Base-by-base conservation (phyloP, 257 asterid species). In the Cordia subcordata region DNA sequence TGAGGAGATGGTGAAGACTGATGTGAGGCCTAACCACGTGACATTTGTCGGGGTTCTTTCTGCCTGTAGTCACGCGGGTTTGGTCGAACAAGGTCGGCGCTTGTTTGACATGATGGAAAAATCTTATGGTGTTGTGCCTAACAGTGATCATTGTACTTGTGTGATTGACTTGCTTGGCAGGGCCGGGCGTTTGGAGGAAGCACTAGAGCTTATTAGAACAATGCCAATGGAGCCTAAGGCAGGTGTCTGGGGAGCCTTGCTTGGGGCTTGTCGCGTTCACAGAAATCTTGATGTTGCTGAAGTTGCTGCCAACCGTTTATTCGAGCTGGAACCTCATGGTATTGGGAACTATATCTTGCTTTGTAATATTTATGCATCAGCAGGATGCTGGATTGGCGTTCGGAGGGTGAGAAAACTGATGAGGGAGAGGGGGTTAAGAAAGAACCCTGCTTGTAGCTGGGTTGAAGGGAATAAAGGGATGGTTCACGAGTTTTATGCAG, bases 181-280 rank as follows among this genome's bases (percentile, higher is more conserved):
- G 80, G 73, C 81, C 0, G 96, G 98, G 10, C 59, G 57, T 52
- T 71, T 85, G 46, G 73, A 85, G 19, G 85, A 85, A 61, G 95
- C 95, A 4, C 71, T 82, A 0, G 35, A 69, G 16, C 77, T 91
- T 18, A 73, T 82, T 18, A 59, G 47, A 68, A 66, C 62, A 8
- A 83, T 88, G 98, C 88, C 93, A 6, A 67, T 80, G 65, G 80
- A 80, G 57, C 79, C 98, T 55, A 71, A 71, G 64, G 90, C 87
- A 1, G 75, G 89, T 37, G 65, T 85, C 8, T 87, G 98, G 98
- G 96, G 98, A 33, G 95, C 96, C 69, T 78, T 91, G 52, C 86
- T 91, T 4, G 96, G 86, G 53, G 81, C 92, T 17, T 80, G 92
- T 57, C 85, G 94, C 11, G 64, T 67, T 10, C 72, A 85, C 52